These are phyloP conservation scores for Candida verbasci DNA, from an alignment of 805 yeast species.

Conservation along the genomic window DNA sequence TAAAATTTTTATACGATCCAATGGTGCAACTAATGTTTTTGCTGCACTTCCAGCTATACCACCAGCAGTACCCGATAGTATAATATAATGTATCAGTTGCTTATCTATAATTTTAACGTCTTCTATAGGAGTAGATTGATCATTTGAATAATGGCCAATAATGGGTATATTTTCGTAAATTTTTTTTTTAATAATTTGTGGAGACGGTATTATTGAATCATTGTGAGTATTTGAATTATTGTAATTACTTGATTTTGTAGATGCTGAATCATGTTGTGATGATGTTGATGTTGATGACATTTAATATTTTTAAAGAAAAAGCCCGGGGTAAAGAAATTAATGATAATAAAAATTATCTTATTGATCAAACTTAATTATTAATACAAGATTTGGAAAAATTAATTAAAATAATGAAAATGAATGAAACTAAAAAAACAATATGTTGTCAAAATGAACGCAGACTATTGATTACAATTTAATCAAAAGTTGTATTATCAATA, in stretches of 20 bases:
- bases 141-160: constrained; percentile 13
- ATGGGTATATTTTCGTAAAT: constrained; percentile 4
- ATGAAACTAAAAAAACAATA: too few relatives aligned
- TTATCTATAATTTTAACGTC: constrained; percentile 47
- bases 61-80: constrained; percentile 87
- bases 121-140: constrained; percentile 26
- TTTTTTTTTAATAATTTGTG: neutral
- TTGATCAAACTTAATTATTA: too few relatives aligned
- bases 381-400: neutral
- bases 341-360: neutral
- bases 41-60: constrained; percentile 97
- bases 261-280: neutral
- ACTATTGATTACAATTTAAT: too few relatives aligned
- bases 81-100: constrained; percentile 69
- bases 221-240: too few relatives aligned
- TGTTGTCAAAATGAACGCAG: too few relatives aligned
- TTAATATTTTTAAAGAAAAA: neutral
- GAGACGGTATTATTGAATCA: constrained; percentile 3
- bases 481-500: too few relatives aligned
- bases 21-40: constrained; percentile 89
- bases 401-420: too few relatives aligned
- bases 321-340: constrained; percentile 4
- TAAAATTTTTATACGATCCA: constrained; percentile 90
- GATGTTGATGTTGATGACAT: constrained; percentile 3
- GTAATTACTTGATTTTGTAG: neutral